Evolutionary conservation across 345 rosid species (phyloP).

Genomic region (Pelargonium nanum): DNA sequence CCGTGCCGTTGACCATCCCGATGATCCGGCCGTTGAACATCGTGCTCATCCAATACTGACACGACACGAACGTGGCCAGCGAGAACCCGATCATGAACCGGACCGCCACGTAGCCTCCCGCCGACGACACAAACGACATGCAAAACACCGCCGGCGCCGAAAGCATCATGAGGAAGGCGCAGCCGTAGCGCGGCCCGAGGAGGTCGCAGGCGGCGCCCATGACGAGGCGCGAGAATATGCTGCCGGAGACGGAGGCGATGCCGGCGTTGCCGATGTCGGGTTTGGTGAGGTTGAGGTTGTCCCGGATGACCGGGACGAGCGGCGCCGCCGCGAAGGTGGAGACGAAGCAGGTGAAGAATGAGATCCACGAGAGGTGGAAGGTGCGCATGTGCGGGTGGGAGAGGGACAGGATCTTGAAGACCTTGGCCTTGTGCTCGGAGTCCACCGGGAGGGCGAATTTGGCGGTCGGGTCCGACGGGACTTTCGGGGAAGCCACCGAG

Average conservation of each 20-base stretch:
- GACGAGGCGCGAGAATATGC: slow-evolving; percentile 83
- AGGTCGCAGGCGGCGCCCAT: slow-evolving; percentile 88
- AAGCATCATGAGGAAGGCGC: slow-evolving; percentile 71
- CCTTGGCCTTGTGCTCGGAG: slow-evolving; percentile 82
- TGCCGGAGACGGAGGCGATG: slow-evolving; percentile 83
- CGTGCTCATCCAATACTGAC: slow-evolving; percentile 97
- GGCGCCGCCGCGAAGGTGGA: slow-evolving; percentile 95
- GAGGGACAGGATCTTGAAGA: slow-evolving; percentile 53
- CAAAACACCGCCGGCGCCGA: slow-evolving; percentile 80
- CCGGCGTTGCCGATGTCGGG: slow-evolving; percentile 73
- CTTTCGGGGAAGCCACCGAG: slow-evolving; percentile 44
- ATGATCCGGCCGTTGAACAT: slow-evolving; percentile 85
- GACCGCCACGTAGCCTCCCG: slow-evolving; percentile 61
- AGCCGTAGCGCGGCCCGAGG: slow-evolving; percentile 77
- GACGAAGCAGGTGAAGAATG: slow-evolving; percentile 77
- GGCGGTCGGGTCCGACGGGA: slow-evolving; percentile 52
- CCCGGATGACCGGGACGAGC: slow-evolving; percentile 74
- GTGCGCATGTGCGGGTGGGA: slow-evolving; percentile 88
- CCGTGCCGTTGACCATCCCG: slow-evolving; percentile 82
- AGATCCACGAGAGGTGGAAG: slow-evolving; percentile 85
- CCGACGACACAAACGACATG: slow-evolving; percentile 54
- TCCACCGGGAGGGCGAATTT: slow-evolving; percentile 64
- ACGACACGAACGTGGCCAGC: slow-evolving; percentile 82
- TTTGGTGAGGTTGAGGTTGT: slow-evolving; percentile 62
- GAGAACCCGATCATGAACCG: slow-evolving; percentile 94